A percentile compares a stretch with the other conserved stretches of the same genome.
Conservation (phyloP, 164 flowering plant species). For the Nymphaea thermarum region DNA sequence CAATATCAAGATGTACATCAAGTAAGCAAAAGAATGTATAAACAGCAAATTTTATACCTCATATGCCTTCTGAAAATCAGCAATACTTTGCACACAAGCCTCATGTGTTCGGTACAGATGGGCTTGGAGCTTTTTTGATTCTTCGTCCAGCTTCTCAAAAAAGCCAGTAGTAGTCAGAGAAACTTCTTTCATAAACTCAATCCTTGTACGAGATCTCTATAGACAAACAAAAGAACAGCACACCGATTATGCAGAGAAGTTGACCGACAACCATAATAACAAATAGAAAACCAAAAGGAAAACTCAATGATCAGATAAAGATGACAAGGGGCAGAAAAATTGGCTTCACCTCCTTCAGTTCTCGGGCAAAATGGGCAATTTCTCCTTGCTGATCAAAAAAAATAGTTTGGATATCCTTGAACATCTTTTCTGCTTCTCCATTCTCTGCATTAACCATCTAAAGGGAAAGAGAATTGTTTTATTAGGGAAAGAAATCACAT, state of each 20-base stretch:
- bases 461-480: slow-evolving; percentile 1
- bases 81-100: slow-evolving; percentile 40
- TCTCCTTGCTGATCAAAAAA: slow-evolving; percentile 73
- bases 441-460: slow-evolving; percentile 52
- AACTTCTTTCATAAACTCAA: slow-evolving; percentile 36
- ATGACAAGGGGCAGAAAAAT: not conserved
- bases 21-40: not conserved
- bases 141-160: slow-evolving; percentile 43
- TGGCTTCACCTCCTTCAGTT: slow-evolving; percentile 67
- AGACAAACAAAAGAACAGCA: not conserved
- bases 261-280: too few species aligned
- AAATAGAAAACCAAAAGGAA: not conserved
- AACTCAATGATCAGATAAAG: not conserved
- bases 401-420: slow-evolving; percentile 56
- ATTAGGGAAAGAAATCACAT: not conserved
- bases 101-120: slow-evolving; percentile 37
- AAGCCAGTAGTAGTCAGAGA: slow-evolving; percentile 41
- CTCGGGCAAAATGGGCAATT: slow-evolving; percentile 68
- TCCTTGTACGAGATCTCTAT: slow-evolving; percentile 53
- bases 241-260: not conserved
- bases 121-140: slow-evolving; percentile 34
- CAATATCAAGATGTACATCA: not conserved
- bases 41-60: slow-evolving; percentile 15
- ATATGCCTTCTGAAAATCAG: slow-evolving; percentile 63
- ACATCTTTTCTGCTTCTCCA: slow-evolving; percentile 40